These are phyloP conservation scores for Neurospora sp. DNA, from an alignment of 495 filamentous ascomycete species.

Conservation along the genomic window DNA sequence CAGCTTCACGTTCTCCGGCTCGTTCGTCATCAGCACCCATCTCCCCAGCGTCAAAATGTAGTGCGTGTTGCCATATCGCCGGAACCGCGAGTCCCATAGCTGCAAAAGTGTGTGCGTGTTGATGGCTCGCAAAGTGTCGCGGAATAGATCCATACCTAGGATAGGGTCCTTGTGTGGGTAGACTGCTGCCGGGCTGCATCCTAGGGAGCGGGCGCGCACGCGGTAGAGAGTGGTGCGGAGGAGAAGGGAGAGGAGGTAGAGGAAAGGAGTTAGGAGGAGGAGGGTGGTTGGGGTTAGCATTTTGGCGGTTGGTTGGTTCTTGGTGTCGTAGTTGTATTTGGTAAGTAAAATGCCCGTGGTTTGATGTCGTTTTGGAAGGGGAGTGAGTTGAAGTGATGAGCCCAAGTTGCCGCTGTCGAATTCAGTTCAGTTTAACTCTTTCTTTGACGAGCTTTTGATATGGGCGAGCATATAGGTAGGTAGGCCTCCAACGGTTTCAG, in stretches of 20 bases:
- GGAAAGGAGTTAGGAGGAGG: neutral
- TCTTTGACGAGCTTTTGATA: neutral
- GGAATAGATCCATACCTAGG: slow-evolving; percentile 32
- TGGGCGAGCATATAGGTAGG: neutral
- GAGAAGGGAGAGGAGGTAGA: slow-evolving; percentile 3
- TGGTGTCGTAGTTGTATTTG: neutral
- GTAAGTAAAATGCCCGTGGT: neutral
- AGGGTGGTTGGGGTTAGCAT: neutral
- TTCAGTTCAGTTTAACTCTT: neutral
- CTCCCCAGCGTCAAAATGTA: slow-evolving; percentile 16
- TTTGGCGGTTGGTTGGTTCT: neutral
- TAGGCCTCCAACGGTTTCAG: neutral
- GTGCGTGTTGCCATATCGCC: slow-evolving; percentile 22
- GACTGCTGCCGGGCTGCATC: slow-evolving; percentile 10
- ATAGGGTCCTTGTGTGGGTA: slow-evolving; percentile 33
- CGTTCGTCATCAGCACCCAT: slow-evolving; percentile 43
- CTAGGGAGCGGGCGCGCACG: slow-evolving; percentile 4
- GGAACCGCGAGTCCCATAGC: slow-evolving; percentile 11
- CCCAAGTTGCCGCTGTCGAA: neutral
- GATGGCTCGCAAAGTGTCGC: slow-evolving; percentile 14
- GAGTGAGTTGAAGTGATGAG: neutral
- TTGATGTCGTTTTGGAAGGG: neutral
- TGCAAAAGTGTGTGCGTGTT: slow-evolving; percentile 20
- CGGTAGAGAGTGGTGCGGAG: neutral
- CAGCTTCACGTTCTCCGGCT: slow-evolving; percentile 66